A percentile compares a stretch with the other conserved stretches of the same genome.
These are phyloP conservation scores for Aspergillus udagawae DNA, from an alignment of 2,329 filamentous ascomycete genomes.

Conservation along the genomic window DNA sequence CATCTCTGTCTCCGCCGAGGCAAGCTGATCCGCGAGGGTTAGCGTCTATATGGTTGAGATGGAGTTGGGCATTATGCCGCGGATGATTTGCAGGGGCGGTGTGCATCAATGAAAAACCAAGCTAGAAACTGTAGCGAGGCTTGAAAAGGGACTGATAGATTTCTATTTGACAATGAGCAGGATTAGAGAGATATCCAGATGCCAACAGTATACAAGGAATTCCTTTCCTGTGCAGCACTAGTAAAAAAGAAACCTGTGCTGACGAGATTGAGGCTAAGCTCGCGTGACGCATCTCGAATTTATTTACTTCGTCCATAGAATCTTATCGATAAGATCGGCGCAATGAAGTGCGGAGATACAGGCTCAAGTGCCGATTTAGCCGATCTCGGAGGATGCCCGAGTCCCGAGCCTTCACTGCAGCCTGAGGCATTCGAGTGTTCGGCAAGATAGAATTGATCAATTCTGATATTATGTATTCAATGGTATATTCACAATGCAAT, in stretches of 20 bases:
- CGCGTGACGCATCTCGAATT: neutral
- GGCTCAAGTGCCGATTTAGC: neutral
- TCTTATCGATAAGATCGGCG: neutral
- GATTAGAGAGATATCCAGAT: neutral
- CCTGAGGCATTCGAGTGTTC: neutral
- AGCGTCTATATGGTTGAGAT: neutral
- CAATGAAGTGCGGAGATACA: neutral
- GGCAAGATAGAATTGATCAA: neutral
- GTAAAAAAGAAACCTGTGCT: neutral
- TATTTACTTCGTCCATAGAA: neutral
- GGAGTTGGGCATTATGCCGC: neutral
- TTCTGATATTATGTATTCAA: neutral
- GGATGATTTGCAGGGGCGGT: neutral
- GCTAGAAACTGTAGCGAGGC: neutral
- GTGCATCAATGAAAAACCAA: neutral
- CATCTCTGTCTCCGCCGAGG: constrained; percentile 5
- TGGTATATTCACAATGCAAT: neutral
- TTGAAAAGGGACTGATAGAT: neutral
- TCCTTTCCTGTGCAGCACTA: neutral
- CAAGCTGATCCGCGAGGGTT: neutral
- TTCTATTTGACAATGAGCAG: neutral
- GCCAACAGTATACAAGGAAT: neutral
- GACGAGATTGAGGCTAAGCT: neutral
- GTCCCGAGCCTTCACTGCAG: neutral
- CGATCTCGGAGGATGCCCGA: neutral